Conservation (phyloP, 805 yeast species). For the Metschnikowia lunata region DNA sequence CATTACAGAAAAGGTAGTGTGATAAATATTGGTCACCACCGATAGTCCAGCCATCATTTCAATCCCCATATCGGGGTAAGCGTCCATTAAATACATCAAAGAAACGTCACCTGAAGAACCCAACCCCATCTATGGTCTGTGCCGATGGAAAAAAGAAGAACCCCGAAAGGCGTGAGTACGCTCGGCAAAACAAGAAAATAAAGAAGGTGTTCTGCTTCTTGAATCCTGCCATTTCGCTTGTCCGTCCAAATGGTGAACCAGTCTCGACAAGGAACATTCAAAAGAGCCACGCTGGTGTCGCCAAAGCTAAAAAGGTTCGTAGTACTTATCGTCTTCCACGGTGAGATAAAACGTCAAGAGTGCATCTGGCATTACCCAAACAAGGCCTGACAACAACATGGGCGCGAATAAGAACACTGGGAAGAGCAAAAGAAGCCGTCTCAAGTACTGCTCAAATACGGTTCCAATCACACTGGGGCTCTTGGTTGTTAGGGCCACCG, state of each 20-base stretch:
- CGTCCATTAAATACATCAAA: slow-evolving; percentile 62
- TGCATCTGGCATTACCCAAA: slow-evolving; percentile 81
- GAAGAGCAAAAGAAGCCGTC: slow-evolving; percentile 46
- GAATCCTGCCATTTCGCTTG: slow-evolving; percentile 53
- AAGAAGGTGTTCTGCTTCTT: slow-evolving; percentile 62
- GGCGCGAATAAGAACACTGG: slow-evolving; percentile 63
- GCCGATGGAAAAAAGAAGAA: slow-evolving; percentile 62
- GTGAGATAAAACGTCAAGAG: slow-evolving; percentile 71
- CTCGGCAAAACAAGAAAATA: slow-evolving; percentile 55
- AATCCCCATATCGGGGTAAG: slow-evolving; percentile 64
- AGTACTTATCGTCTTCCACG: slow-evolving; percentile 64
- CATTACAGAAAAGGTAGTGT: too few relatives aligned
- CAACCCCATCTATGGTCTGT: slow-evolving; percentile 52
- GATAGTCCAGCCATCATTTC: slow-evolving; percentile 71
- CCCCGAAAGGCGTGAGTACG: slow-evolving; percentile 56
- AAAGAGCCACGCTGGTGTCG: slow-evolving; percentile 63
- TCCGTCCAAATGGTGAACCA: slow-evolving; percentile 59
- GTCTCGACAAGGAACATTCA: slow-evolving; percentile 71
- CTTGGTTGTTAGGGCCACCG: slow-evolving; percentile 48
- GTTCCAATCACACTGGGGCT: slow-evolving; percentile 57
- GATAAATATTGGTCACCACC: slow-evolving; percentile 58
- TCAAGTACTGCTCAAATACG: slow-evolving; percentile 63
- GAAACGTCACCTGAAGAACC: slow-evolving; percentile 70
- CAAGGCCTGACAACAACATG: slow-evolving; percentile 59
- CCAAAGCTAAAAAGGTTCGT: slow-evolving; percentile 62